Conservation (phyloP, 2,329 filamentous ascomycete species). For the Fusarium hainanense region DNA sequence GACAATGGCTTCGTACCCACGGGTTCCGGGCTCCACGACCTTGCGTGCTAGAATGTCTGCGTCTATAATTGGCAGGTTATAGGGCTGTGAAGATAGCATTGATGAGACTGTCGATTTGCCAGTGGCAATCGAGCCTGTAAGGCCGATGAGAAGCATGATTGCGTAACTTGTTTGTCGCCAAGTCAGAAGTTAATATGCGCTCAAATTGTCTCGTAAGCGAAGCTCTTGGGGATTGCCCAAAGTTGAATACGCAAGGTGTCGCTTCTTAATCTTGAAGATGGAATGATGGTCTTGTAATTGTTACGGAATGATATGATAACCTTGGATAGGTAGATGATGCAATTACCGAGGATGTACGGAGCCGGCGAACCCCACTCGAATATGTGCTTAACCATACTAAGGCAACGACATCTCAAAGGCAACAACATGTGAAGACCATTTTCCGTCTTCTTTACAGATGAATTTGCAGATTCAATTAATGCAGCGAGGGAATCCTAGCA, state of each 20-base stretch:
- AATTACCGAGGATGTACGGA: slow-evolving; percentile 38
- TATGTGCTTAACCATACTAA: slow-evolving; percentile 14
- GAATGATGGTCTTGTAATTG: slow-evolving; percentile 2
- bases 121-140: slow-evolving; percentile 97
- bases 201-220: background rate
- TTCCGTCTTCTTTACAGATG: background rate
- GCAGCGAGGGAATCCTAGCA: background rate
- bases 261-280: background rate
- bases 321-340: slow-evolving; percentile 34
- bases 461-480: slow-evolving; percentile 3
- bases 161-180: background rate
- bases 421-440: slow-evolving; percentile 24
- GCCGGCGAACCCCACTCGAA: slow-evolving; percentile 2
- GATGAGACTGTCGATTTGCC: slow-evolving; percentile 96
- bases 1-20: slow-evolving; percentile 85
- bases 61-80: slow-evolving; percentile 91
- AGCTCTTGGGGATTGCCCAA: background rate
- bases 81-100: slow-evolving; percentile 81
- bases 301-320: slow-evolving; percentile 32
- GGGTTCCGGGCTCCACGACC: slow-evolving; percentile 92
- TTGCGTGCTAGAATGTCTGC: slow-evolving; percentile 92
- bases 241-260: background rate
- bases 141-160: slow-evolving; percentile 89
- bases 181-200: background rate
- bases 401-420: slow-evolving; percentile 23